A percentile compares a stretch with the other conserved stretches of the same genome.
Conservation (phyloP, 2,329 filamentous ascomycete genomes). For the Hypocreales sp. region DNA sequence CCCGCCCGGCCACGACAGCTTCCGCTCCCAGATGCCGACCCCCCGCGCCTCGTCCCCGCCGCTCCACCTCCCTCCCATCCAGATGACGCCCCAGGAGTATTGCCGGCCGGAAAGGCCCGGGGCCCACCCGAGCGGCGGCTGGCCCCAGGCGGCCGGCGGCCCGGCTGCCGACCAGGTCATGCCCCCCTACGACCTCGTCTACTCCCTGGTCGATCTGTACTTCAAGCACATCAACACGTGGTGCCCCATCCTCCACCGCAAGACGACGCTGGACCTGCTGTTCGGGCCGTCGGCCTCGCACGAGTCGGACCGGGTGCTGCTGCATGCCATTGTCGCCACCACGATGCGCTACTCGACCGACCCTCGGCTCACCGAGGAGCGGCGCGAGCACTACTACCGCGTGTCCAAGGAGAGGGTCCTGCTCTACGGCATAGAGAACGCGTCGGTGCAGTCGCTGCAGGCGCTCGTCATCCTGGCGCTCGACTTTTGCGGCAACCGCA, state of each 20-base stretch:
- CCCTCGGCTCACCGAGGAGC: slow-evolving; percentile 54
- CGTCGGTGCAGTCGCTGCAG: slow-evolving; percentile 75
- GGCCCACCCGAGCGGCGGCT: slow-evolving; percentile 40
- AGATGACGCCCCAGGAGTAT: slow-evolving; percentile 31
- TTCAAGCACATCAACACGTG: slow-evolving; percentile 71
- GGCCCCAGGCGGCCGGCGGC: slow-evolving; percentile 19
- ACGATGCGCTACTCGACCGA: slow-evolving; percentile 76
- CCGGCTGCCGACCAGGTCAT: slow-evolving; percentile 42
- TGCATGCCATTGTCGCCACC: slow-evolving; percentile 81
- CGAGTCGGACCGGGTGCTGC: slow-evolving; percentile 65
- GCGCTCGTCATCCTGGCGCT: slow-evolving; percentile 76
- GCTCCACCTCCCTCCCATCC: slow-evolving; percentile 18
- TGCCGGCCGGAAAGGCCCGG: slow-evolving; percentile 26
- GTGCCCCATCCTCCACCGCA: slow-evolving; percentile 82
- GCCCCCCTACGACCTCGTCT: slow-evolving; percentile 60
- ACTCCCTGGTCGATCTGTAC: slow-evolving; percentile 58
- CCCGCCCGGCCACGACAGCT: slow-evolving; percentile 32
- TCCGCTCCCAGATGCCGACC: slow-evolving; percentile 27
- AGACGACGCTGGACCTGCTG: slow-evolving; percentile 64
- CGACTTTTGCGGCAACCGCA: slow-evolving; percentile 72
- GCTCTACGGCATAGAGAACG: slow-evolving; percentile 77
- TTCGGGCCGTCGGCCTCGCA: slow-evolving; percentile 66
- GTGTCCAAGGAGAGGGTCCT: slow-evolving; percentile 75
- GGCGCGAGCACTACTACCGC: slow-evolving; percentile 60
- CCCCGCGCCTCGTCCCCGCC: slow-evolving; percentile 19